Percentiles rank a stretch among this genome's conserved stretches.
Evolutionary conservation across 768 basidiomycete species (phyloP).

Genomic region (Leucosporidium scottii): DNA sequence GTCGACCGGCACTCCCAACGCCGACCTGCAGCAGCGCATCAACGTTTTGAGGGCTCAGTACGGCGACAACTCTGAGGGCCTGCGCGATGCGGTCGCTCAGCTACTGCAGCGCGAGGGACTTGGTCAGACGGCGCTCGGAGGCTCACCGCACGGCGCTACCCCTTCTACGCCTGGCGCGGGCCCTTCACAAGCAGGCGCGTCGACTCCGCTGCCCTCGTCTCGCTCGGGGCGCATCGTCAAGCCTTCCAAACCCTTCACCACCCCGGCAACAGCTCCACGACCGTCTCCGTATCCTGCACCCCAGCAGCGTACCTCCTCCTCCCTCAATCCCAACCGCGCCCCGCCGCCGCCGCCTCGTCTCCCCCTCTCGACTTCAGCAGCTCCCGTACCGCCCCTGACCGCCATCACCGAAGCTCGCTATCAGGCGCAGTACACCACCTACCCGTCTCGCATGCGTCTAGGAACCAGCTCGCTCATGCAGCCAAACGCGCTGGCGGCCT

Average conservation of each 20-base stretch:
- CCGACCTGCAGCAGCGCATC: neutral
- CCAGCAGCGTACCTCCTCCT: neutral
- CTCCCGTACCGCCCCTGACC: conserved; percentile 20
- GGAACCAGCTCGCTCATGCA: conserved; percentile 86
- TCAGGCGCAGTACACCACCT: conserved; percentile 74
- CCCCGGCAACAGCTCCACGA: conserved; percentile 1
- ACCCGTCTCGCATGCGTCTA: conserved; percentile 81
- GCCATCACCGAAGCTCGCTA: conserved; percentile 21
- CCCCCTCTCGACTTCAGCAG: conserved; percentile 5
- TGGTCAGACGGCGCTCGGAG: neutral
- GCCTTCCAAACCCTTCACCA: conserved; percentile 13
- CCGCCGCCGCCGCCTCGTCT: neutral
- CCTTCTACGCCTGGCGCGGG: neutral
- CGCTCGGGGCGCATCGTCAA: conserved; percentile 25
- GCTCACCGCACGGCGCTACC: neutral
- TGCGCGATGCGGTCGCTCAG: neutral
- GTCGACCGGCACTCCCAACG: too few species aligned
- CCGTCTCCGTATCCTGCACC: neutral
- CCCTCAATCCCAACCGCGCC: conserved; percentile 21
- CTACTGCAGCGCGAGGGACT: neutral
- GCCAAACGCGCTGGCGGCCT: conserved; percentile 55
- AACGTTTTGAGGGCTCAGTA: neutral
- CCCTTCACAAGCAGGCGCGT: neutral
- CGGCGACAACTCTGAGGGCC: neutral
- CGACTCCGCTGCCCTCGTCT: conserved; percentile 5